These are phyloP conservation scores for Oryza rufipogon DNA, from an alignment of 176 grass and related monocot species.

Conservation along the genomic window DNA sequence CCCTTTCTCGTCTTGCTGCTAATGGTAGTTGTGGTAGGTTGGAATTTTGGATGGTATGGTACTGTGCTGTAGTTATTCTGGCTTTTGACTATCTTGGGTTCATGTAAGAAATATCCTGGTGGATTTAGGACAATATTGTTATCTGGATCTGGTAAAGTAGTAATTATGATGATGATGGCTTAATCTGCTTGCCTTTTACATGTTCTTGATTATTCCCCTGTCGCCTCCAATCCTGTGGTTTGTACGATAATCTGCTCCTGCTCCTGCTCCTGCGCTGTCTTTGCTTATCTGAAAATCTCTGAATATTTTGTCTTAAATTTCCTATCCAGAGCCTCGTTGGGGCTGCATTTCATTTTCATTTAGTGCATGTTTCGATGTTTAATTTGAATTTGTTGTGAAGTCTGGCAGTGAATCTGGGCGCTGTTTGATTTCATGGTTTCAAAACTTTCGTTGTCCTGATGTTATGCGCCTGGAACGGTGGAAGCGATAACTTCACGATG, in stretches of 20 bases:
- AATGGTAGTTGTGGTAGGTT: too few species aligned
- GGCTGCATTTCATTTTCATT: background rate
- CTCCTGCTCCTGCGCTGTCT: background rate
- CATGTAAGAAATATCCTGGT: background rate
- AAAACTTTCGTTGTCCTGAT: background rate
- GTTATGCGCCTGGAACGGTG: background rate
- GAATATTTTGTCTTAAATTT: background rate
- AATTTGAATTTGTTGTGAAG: background rate
- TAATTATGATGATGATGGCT: background rate
- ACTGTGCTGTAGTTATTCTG: background rate
- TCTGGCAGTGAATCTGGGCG: background rate
- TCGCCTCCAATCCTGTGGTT: too few species aligned
- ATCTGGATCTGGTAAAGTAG: background rate
- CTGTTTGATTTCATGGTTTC: background rate
- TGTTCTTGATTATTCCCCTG: too few species aligned
- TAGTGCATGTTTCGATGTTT: background rate
- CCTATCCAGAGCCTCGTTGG: rapidly evolving
- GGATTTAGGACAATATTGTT: background rate
- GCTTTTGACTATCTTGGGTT: background rate
- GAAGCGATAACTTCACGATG: background rate
- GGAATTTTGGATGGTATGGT: background rate
- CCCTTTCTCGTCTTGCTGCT: background rate
- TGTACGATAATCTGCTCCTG: too few species aligned
- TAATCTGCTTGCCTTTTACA: background rate
- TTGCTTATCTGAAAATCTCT: background rate